These are phyloP conservation scores for Haplosporangium sp. DNA, from an alignment of 371 early-diverging fungal species.

Conservation along the genomic window DNA sequence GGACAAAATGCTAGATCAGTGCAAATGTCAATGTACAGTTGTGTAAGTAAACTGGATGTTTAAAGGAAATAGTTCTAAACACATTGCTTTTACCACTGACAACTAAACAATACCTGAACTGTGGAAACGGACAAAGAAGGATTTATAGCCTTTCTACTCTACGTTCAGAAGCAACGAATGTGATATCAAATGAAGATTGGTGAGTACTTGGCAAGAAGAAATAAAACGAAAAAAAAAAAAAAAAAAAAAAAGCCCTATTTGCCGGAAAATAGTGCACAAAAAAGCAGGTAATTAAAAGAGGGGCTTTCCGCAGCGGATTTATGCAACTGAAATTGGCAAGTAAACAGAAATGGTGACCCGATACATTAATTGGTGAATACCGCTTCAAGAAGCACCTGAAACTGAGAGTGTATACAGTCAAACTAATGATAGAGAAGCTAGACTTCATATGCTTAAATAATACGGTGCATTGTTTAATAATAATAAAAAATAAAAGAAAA, in stretches of 20 bases:
- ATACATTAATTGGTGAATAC: neutral
- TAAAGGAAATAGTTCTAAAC: too few relatives aligned
- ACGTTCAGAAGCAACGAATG: too few relatives aligned
- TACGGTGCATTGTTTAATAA: neutral
- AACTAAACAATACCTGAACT: neutral
- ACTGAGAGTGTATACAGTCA: neutral
- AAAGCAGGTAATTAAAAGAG: neutral
- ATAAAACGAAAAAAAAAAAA: too few relatives aligned
- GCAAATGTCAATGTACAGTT: neutral
- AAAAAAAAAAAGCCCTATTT: too few relatives aligned
- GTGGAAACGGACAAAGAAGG: neutral
- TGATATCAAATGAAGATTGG: too few relatives aligned
- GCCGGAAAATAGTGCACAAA: neutral
- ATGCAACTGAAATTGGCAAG: constrained; percentile 2
- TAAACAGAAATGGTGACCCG: neutral
- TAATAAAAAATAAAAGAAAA: neutral
- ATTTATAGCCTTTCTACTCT: too few relatives aligned
- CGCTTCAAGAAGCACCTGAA: neutral
- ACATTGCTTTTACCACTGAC: too few relatives aligned
- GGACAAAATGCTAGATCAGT: constrained; percentile 19
- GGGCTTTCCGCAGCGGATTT: constrained; percentile 1
- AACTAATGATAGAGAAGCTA: neutral
- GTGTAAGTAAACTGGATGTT: neutral
- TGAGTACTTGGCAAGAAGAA: too few relatives aligned
- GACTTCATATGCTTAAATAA: neutral